Base-by-base conservation (phyloP, 2,329 filamentous ascomycete genomes). In the Stagonosporopsis vannaccii region DNA sequence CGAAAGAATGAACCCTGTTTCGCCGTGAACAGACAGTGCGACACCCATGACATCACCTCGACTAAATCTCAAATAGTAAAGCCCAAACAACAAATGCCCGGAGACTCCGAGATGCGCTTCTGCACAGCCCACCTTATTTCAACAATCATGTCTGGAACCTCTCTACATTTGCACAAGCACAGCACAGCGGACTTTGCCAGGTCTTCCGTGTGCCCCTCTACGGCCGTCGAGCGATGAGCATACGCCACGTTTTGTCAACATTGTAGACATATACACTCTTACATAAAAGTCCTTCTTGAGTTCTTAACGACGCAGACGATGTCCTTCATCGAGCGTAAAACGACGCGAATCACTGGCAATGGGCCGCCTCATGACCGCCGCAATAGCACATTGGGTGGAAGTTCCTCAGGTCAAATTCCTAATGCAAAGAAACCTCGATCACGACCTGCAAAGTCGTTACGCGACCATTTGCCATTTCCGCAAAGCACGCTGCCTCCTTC, bases 401-500 rank as follows among this genome's bases (percentile, higher is more conserved):
- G 51, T 20, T 58, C 65, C 9, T 68, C 69, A 30, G 62, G 68
- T 37, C 66, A 68, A 23, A 63, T 80, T 19, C 79, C 78, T 4
- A 71, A 78, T 61, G 75, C 77, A 13, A 78, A 80, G 61, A 79
- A 80, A 59, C 81, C 82, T 20, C 80, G 82, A 54, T 72, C 76
- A 13, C 76, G 82, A 37, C 78, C 80, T 9, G 79, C 81, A 0
- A 71, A 73, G 32, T 77, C 78, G 20, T 60, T 81, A n/a, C 77
- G 82, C 32, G 82, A 85, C 60, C 77, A 79, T 42, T 61, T 80
- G 5, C 67, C 75, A 6, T 77, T 83, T 22, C 67, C 78, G 0
- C 78, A 78, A 48, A 68, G 78, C 28, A 73, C 78, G 6, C 62
- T 85, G 3, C 82, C 82, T 4, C 76, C 76, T 8, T 81, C 84